Evolutionary conservation across 805 yeast genomes (phyloP).

Genomic region (Wickerhamomyces silvicola): DNA sequence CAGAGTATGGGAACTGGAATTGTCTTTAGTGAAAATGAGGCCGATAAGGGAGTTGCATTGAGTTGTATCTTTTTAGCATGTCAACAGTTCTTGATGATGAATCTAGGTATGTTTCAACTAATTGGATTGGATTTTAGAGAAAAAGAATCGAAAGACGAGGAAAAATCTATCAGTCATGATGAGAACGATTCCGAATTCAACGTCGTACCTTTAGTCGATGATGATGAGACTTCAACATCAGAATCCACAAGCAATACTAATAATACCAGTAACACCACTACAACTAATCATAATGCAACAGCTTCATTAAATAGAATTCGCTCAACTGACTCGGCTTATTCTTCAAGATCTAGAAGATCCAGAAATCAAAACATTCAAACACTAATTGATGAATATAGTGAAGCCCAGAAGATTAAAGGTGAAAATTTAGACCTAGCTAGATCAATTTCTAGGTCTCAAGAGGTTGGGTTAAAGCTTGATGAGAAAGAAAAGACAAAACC

Average conservation of each 20-base stretch:
- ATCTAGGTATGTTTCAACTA: slow-evolving; percentile 66
- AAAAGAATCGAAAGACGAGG: slow-evolving; percentile 4
- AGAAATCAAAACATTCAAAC: slow-evolving; percentile 12
- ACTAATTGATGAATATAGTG: slow-evolving; percentile 19
- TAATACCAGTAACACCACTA: too few relatives aligned
- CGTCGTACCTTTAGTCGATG: slow-evolving; percentile 1
- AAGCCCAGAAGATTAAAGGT: slow-evolving; percentile 15
- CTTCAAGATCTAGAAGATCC: slow-evolving; percentile 11
- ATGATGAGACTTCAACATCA: slow-evolving; percentile 1
- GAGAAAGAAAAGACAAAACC: slow-evolving; percentile 1
- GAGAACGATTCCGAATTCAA: slow-evolving; percentile 1
- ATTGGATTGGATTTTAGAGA: slow-evolving; percentile 62
- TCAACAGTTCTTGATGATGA: slow-evolving; percentile 63
- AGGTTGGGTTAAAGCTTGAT: slow-evolving; percentile 14
- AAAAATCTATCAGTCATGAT: slow-evolving; percentile 4
- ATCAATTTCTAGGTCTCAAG: slow-evolving; percentile 15
- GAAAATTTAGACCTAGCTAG: slow-evolving; percentile 12
- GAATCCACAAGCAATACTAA: too few relatives aligned
- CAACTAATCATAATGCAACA: too few relatives aligned
- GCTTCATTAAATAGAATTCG: neutral
- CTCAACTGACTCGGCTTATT: slow-evolving; percentile 13
- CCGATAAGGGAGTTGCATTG: slow-evolving; percentile 44
- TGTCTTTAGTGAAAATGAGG: slow-evolving; percentile 33
- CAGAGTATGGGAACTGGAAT: slow-evolving; percentile 38
- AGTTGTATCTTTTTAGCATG: slow-evolving; percentile 39